Conservation (phyloP, 2,329 filamentous ascomycete species). For the Penicillium sp. region DNA sequence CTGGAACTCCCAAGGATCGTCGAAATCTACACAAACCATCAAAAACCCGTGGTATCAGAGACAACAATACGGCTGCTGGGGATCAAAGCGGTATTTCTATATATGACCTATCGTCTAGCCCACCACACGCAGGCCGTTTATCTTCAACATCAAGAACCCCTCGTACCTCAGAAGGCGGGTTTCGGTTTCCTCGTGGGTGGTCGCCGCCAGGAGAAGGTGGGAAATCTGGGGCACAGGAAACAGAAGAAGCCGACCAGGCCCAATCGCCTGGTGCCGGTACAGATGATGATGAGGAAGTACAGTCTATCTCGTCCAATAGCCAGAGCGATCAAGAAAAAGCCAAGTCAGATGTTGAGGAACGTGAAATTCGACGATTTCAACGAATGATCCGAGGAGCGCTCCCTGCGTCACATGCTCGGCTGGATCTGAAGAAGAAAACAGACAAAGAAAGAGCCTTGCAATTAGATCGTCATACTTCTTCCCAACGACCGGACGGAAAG, state of each 20-base stretch:
- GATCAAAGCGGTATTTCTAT: constrained; percentile 11
- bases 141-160: constrained; percentile 26
- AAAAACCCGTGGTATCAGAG: constrained; percentile 28
- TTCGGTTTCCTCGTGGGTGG: constrained; percentile 39
- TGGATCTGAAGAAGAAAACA: constrained; percentile 39
- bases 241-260: constrained; percentile 11
- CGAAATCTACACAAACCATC: constrained; percentile 7
- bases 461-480: constrained; percentile 19
- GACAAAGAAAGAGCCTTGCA: constrained; percentile 20
- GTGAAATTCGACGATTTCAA: constrained; percentile 34
- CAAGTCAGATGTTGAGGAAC: constrained; percentile 21
- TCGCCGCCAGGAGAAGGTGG: constrained; percentile 28
- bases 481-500: constrained; percentile 28
- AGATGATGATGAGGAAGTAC: constrained; percentile 17
- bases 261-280: constrained; percentile 14
- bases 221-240: constrained; percentile 17
- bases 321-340: constrained; percentile 20
- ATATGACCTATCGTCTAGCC: constrained; percentile 40
- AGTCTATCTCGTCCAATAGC: constrained; percentile 20
- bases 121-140: constrained; percentile 38
- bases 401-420: constrained; percentile 48
- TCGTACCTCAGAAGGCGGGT: constrained; percentile 24
- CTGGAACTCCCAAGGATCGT: constrained; percentile 8
- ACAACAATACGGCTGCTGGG: constrained; percentile 18
- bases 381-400: constrained; percentile 48